Evolutionary conservation across 768 basidiomycete genomes (phyloP), one percentile per base, ranked within the genome.

Genomic region (Boletus eberwhitei): DNA sequence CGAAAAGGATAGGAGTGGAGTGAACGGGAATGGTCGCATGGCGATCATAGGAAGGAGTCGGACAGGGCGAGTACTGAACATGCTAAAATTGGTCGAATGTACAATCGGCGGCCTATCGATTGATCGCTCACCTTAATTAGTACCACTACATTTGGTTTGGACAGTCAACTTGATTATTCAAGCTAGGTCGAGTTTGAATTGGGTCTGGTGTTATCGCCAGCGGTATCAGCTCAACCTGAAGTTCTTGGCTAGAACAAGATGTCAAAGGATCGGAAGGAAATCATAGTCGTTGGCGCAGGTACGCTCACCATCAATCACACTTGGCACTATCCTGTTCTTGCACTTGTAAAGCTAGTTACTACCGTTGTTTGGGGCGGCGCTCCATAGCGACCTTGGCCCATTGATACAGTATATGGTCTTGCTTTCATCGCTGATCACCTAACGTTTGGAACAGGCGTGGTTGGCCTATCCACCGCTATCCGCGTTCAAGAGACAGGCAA

Each of bases 391-490:
- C 31, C 36, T 26, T 43, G n/a, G 8, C 19, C 46, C 21, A 19
- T 39, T 21, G 36, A 17, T 34, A 29, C 8, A 4, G 2, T 17
- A 8, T 19, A 2, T 2, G 0, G 4, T 43, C 21, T 52, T 21
- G 3, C 29, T 42, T 32, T 36, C 21, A 22, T 46, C 32, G 6
- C 9, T 32, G 32, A 35, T 46, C 45, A 53, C n/a, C 24, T 16
- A 9, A n/a, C 21, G 1, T 38, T 48, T 22, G 11, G 29, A 32
- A 43, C 54, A 92, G 90, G 90, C 45, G 89, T 92, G 1, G 69
- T 92, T 5, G 90, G 90, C 4, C 75, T 93, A 29, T 86, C 88
- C 0, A 87, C 90, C 4, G 90, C 89, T 0, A 59, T 91, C 34
- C 82, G 77, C 59, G 73, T 90, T 12, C 88, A 88, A 65, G 82